Percentiles rank a stretch among this genome's conserved stretches.
Evolutionary conservation across 257 asterid species (phyloP).

Genomic region (Nicotiana otophora): DNA sequence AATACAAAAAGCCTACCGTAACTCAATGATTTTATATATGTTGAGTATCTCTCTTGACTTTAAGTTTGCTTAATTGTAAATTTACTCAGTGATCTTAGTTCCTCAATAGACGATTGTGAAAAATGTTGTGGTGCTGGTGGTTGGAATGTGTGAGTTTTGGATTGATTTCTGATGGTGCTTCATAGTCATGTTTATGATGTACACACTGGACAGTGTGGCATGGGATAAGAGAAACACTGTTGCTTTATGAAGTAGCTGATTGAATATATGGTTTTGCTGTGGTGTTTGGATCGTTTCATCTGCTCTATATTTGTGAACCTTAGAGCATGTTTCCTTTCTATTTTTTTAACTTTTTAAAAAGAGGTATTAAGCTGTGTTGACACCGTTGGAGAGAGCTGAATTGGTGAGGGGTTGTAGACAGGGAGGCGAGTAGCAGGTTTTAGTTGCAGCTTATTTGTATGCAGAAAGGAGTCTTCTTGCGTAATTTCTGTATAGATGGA

Average conservation of each 20-base stretch:
- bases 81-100: neutral
- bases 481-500: constrained; percentile 4
- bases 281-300: neutral
- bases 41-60: neutral
- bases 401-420: neutral
- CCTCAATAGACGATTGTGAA: neutral
- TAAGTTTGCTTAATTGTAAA: neutral
- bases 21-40: neutral
- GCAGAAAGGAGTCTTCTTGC: neutral
- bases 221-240: neutral
- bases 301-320: neutral
- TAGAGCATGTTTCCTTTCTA: neutral
- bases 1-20: neutral
- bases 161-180: neutral
- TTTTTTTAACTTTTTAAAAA: neutral
- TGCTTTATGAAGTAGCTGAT: neutral
- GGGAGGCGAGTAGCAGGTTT: neutral
- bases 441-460: neutral
- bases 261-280: neutral
- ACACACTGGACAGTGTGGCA: neutral
- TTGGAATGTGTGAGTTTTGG: neutral
- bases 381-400: neutral
- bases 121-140: neutral
- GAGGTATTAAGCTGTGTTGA: neutral
- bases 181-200: neutral